Conservation (phyloP, 192 early-diverging fungal genomes). For the Podila clonocystis region DNA sequence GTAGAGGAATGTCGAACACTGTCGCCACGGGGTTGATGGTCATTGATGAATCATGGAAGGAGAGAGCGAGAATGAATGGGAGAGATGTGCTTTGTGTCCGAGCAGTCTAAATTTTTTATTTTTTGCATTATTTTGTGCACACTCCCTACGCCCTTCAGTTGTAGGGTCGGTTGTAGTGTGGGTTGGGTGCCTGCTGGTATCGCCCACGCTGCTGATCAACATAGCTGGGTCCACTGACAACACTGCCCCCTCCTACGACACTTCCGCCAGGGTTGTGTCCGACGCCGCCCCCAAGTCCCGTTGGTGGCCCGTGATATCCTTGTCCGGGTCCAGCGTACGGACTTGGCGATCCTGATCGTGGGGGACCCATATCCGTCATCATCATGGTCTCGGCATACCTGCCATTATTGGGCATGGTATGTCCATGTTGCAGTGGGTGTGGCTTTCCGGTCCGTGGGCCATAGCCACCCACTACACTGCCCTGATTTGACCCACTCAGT, state of each 20-base stretch:
- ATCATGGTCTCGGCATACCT: slow-evolving; percentile 40
- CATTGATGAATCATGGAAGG: too few species aligned
- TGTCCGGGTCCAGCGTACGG: slow-evolving; percentile 2
- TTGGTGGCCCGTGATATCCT: slow-evolving; percentile 23
- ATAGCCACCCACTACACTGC: slow-evolving; percentile 42
- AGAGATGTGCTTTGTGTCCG: too few species aligned
- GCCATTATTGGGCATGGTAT: slow-evolving; percentile 26
- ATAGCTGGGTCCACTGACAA: slow-evolving; percentile 23
- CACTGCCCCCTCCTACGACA: slow-evolving; percentile 31
- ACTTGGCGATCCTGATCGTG: slow-evolving; percentile 11
- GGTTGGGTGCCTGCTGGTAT: slow-evolving; percentile 20
- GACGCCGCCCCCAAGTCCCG: slow-evolving; percentile 39
- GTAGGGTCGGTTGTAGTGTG: slow-evolving; percentile 13
- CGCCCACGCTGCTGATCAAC: slow-evolving; percentile 42
- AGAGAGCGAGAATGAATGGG: too few species aligned
- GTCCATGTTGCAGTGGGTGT: slow-evolving; percentile 35
- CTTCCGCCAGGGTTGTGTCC: slow-evolving; percentile 23
- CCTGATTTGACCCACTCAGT: slow-evolving; percentile 47
- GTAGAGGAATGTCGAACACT: too few species aligned
- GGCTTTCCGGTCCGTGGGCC: slow-evolving; percentile 19
- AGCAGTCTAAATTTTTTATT: too few species aligned
- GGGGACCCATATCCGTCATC: slow-evolving; percentile 44
- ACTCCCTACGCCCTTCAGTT: not conserved
- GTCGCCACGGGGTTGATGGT: too few species aligned
- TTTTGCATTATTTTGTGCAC: too few species aligned